Evolutionary conservation across 2,329 filamentous ascomycete species (phyloP).

Genomic region (Curvularia verruculosa): DNA sequence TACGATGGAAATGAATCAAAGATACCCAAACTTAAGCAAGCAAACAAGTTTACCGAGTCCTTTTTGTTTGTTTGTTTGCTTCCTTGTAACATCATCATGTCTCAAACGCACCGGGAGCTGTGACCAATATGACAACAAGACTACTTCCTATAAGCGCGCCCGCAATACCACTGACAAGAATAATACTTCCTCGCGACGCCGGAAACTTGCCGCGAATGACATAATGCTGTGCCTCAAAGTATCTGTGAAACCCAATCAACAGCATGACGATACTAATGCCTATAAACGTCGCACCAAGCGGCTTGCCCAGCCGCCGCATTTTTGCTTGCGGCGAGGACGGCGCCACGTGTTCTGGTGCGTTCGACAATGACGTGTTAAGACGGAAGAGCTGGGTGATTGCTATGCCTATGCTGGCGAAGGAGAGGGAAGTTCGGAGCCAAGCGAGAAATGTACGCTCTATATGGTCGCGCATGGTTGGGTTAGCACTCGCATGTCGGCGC

Average conservation of each 20-base stretch:
- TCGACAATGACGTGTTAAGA: constrained; percentile 69
- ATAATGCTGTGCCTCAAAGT: constrained; percentile 79
- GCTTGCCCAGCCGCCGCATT: constrained; percentile 43
- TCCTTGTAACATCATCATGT: constrained; percentile 25
- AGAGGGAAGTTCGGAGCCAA: constrained; percentile 81
- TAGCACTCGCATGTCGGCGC: too few relatives aligned
- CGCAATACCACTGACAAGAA: constrained; percentile 71
- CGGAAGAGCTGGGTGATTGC: constrained; percentile 85
- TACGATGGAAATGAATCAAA: constrained; percentile 24
- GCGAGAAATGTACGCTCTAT: constrained; percentile 83
- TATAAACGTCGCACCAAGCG: constrained; percentile 72
- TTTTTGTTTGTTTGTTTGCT: constrained; percentile 2
- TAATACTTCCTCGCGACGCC: constrained; percentile 75
- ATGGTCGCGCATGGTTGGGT: not conserved
- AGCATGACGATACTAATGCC: constrained; percentile 77
- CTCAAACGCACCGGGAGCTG: constrained; percentile 58
- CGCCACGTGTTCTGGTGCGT: not conserved
- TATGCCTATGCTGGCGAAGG: constrained; percentile 82
- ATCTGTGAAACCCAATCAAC: constrained; percentile 77
- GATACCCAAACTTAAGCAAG: constrained; percentile 30
- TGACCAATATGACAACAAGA: constrained; percentile 64
- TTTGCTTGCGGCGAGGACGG: constrained; percentile 17
- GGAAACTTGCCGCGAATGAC: constrained; percentile 81
- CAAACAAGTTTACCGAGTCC: constrained; percentile 1
- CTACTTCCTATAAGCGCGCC: constrained; percentile 63